Percentiles rank a stretch among this genome's conserved stretches.
phyloP scores from a whole-genome alignment of 495 filamentous ascomycete species.

The Jackrogersella multiformis region DNA sequence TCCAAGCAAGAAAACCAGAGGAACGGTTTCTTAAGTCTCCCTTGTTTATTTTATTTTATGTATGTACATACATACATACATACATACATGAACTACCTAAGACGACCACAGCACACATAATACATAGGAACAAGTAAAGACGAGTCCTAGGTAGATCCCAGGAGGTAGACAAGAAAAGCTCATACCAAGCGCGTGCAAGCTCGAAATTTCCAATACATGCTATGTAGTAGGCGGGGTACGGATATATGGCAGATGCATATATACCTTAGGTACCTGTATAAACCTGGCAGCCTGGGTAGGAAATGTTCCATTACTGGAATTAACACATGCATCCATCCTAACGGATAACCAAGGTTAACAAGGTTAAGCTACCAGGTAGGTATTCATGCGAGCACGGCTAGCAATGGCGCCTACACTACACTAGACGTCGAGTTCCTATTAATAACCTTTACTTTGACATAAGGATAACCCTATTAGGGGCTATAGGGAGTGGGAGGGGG shows the following conservation, averaged over 20 bases:
- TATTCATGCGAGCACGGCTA: conserved; percentile 26
- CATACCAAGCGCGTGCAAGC: conserved; percentile 10
- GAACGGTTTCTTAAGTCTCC: not conserved
- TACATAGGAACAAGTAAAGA: no score
- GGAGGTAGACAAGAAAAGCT: conserved; percentile 8
- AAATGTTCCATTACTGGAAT: conserved; percentile 1
- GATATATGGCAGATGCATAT: conserved; percentile 6
- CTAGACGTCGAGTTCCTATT: conserved; percentile 21
- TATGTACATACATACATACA: no score
- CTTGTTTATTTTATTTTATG: no score
- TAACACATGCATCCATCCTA: not conserved
- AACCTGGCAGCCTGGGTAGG: not conserved
- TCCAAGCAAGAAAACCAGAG: conserved; percentile 12
- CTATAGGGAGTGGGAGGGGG: not conserved
- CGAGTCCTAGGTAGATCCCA: no score
- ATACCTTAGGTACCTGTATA: conserved; percentile 6
- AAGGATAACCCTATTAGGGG: conserved; percentile 4
- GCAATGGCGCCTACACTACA: conserved; percentile 27
- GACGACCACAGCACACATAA: no score
- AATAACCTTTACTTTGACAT: conserved; percentile 32
- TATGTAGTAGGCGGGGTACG: conserved; percentile 19
- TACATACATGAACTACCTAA: no score
- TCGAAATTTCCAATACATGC: conserved; percentile 1
- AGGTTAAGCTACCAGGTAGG: conserved; percentile 27
- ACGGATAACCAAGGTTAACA: conserved; percentile 35